phyloP scores from a whole-genome alignment of 805 yeast species.

The Pichia nanzhaoensis region DNA sequence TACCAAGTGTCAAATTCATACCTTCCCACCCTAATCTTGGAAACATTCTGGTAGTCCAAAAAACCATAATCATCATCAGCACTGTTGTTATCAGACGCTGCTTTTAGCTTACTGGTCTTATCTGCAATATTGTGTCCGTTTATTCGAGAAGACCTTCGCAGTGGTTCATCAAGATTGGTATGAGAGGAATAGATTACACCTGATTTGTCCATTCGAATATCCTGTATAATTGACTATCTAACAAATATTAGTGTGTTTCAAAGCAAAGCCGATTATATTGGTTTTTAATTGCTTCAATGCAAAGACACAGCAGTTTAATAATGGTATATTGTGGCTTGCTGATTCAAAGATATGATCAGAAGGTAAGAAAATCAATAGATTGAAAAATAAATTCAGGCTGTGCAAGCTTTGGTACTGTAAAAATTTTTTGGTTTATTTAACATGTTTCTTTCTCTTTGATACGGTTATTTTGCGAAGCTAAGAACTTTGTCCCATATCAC shows the following conservation, averaged over 20 bases:
- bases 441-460: not conserved
- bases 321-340: too few species aligned
- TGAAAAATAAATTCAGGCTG: constrained; percentile 7
- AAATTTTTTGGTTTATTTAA: not conserved
- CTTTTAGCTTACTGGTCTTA: not conserved
- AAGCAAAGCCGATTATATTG: too few species aligned
- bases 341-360: not conserved
- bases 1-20: constrained; percentile 77
- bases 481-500: too few species aligned
- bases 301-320: too few species aligned
- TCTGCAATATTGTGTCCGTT: not conserved
- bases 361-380: not conserved
- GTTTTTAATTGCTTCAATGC: too few species aligned
- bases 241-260: too few species aligned
- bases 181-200: too few species aligned
- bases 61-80: constrained; percentile 51
- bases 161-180: too few species aligned
- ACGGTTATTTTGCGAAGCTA: too few species aligned
- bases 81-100: constrained; percentile 17
- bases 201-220: too few species aligned
- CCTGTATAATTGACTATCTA: too few species aligned
- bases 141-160: not conserved
- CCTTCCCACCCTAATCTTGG: constrained; percentile 59
- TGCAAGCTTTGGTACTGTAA: constrained; percentile 3
- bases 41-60: constrained; percentile 55